Evolutionary conservation across 1,284 basidiomycete genomes (phyloP), one percentile per base, ranked within the genome.

Genomic region (Fomitopsis pinicola): DNA sequence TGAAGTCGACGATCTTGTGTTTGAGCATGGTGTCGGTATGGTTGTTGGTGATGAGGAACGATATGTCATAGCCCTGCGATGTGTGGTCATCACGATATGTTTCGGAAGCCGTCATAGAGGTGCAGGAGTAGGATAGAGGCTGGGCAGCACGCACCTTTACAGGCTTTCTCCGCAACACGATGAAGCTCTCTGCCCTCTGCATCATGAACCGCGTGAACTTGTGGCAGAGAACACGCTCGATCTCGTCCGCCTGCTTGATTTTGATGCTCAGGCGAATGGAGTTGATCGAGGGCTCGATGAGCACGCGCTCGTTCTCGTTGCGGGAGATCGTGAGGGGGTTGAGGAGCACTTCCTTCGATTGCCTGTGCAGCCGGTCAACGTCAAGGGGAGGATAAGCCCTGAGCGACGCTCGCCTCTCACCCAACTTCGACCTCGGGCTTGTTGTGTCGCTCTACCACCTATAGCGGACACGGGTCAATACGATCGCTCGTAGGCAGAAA

Each of bases 171-270:
- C 97, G 85, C 69, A 99, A 82, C 67, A 99, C 94, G 60, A 99
- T 87, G 74, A 99, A 99, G 75, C 87, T 92, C 79, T 99, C 97
- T 19, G 97, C 97, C 56, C 97, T 83, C 80, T 97, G 95, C 91
- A 95, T 98, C 88, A 99, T 91, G 81, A 99, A 99, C 54, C 97
- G 84, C n/a, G 95, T 97, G 75, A 99, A 98, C 77, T 98, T 96
- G 80, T 98, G 94, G 72, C 95, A 97, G 48, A 99, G 80, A 68
- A 99, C 97, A 62, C 92, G 87, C 76, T 99, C 97, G 67, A 98
- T 98, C 78, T 99, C 97, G 77, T 99, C 97, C 33, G 97, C 96
- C 74, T 99, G 97, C 78, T 99, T 99, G 77, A 99, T 98, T 77
- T 89, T 93, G 79, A 99, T 98, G 75, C 90, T 94, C 64, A 99